Evolutionary conservation across 2,329 filamentous ascomycete species (phyloP).

Genomic region (Arthrobotrys pseudoclavata): DNA sequence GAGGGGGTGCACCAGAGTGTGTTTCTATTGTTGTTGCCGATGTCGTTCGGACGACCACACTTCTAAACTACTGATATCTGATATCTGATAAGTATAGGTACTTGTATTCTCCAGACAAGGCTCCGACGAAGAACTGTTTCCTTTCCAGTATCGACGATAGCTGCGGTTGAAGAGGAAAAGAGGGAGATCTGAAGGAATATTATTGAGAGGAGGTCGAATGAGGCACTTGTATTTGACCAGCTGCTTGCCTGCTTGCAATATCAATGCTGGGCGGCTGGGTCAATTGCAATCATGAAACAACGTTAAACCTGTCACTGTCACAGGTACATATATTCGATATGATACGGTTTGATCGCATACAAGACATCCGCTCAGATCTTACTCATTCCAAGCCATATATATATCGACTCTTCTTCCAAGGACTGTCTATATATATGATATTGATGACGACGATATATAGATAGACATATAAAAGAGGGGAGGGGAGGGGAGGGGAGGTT

Average conservation of each 20-base stretch:
- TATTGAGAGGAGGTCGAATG: background rate
- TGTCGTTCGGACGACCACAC: conserved; percentile 1
- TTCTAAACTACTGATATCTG: no score
- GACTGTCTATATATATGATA: background rate
- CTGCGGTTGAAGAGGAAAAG: background rate
- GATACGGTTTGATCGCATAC: conserved; percentile 6
- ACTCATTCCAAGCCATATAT: background rate
- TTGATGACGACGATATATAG: background rate
- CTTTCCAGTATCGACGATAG: background rate
- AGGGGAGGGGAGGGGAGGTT: background rate
- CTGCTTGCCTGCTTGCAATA: conserved; percentile 1
- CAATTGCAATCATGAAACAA: conserved; percentile 53
- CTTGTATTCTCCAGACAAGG: no score
- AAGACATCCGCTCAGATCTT: background rate
- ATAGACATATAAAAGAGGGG: background rate
- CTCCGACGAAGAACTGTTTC: no score
- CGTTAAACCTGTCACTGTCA: conserved; percentile 49
- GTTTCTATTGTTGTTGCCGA: conserved; percentile 6
- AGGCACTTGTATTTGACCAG: background rate
- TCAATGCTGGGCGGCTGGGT: conserved; percentile 26
- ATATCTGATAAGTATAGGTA: no score
- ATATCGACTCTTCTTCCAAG: no score
- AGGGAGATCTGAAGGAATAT: background rate
- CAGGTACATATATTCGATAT: conserved; percentile 9
- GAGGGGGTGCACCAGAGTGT: conserved; percentile 9